Evolutionary conservation across 129 eudicot genomes (phyloP), one percentile per base, ranked within the genome.

Genomic region (Flaveria sonorensis): DNA sequence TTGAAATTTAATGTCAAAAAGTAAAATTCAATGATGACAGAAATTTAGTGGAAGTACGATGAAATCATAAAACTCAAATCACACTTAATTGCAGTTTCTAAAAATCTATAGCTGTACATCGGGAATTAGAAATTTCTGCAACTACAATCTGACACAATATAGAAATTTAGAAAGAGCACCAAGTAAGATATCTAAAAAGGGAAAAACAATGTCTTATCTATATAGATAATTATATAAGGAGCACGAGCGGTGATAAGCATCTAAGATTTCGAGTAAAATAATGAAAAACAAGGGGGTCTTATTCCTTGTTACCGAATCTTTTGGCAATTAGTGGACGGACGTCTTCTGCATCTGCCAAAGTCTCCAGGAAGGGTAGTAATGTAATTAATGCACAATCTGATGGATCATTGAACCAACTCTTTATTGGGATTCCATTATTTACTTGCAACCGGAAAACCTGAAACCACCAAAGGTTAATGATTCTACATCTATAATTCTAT

Each of bases 261-360:
- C 77, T 73, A 82, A 83, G 52, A 68, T 76, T 81, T 74, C 64
- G 88, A 56, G 80, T 84, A 81, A 81, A 85, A 81, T 73, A 75
- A 78, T 70, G 86, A 75, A 79, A 84, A 82, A 87, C 91, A 87
- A 86, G 86, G 91, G 89, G 79, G 81, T 82, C 86, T 92, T 89
- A 91, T 86, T 88, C 99, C 97, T 88, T 92, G 97, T 95, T 95
- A 91, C 99, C 99, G 80, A 92, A 95, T 92, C 84, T 89, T 89
- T 85, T 85, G 57, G 97, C 96, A 82, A 95, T 89, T 72, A 95
- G 76, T 10, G 99, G 99, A 28, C 99, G 96, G 19, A 95, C 99
- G 80, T 95, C 99, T 80, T 95, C 88, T 80, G 90, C 97, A 81
- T 84, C 87, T 72, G 81, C 92, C 83, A 95, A 80, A 19, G 86